A percentile compares a stretch with the other conserved stretches of the same genome.
phyloP scores from a whole-genome alignment of 805 yeast genomes.

The Ogataea paraovalis region DNA sequence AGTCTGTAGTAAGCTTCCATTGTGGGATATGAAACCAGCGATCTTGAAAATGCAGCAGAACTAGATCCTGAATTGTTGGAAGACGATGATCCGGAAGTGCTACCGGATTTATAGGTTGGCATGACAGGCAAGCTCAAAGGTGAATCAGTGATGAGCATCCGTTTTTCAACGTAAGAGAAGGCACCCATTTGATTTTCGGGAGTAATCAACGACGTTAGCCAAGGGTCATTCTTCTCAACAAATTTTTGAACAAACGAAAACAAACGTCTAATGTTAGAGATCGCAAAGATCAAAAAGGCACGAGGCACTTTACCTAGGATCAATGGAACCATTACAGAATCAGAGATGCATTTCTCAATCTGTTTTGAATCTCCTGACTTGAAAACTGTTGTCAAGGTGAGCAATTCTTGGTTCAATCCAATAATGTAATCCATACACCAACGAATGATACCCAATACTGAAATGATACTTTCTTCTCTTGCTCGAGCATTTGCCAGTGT shows the following conservation, averaged over 20 bases:
- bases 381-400: slow-evolving; percentile 38
- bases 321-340: slow-evolving; percentile 49
- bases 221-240: slow-evolving; percentile 46
- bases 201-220: slow-evolving; percentile 21
- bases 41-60: slow-evolving; percentile 10
- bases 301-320: slow-evolving; percentile 68
- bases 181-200: slow-evolving; percentile 32
- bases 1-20: slow-evolving; percentile 48
- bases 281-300: slow-evolving; percentile 59
- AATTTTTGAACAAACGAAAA: slow-evolving; percentile 53
- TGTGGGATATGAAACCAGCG: slow-evolving; percentile 38
- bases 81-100: slow-evolving; percentile 3
- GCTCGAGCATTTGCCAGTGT: slow-evolving; percentile 34
- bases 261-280: slow-evolving; percentile 62
- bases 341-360: slow-evolving; percentile 19
- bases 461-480: slow-evolving; percentile 60
- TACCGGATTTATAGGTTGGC: slow-evolving; percentile 15
- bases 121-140: slow-evolving; percentile 28
- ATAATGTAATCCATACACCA: slow-evolving; percentile 84
- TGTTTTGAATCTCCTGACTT: slow-evolving; percentile 20
- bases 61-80: not conserved
- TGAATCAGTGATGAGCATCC: slow-evolving; percentile 26
- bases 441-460: slow-evolving; percentile 70
- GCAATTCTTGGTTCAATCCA: slow-evolving; percentile 66
- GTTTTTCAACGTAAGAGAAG: slow-evolving; percentile 26